These are phyloP conservation scores for Phytophthora quininea DNA, from an alignment of 352 stramenopile genomes.

Conservation along the genomic window DNA sequence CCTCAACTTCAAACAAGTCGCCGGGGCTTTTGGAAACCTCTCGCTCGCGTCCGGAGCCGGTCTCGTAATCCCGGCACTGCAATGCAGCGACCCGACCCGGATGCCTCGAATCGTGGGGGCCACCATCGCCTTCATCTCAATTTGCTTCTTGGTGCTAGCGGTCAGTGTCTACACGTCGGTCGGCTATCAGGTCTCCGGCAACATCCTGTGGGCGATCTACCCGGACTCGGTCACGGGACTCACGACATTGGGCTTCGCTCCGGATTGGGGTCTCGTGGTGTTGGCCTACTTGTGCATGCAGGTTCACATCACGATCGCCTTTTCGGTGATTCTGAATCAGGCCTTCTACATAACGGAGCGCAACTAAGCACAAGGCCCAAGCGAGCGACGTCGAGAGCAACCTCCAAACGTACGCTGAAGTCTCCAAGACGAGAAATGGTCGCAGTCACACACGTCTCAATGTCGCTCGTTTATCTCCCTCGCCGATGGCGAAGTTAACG, in stretches of 20 bases:
- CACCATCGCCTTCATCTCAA: conserved; percentile 51
- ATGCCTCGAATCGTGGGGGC: conserved; percentile 58
- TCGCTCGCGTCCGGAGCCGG: conserved; percentile 56
- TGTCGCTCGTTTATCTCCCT: conserved; percentile 43
- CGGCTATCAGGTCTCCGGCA: conserved; percentile 59
- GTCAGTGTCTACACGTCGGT: conserved; percentile 48
- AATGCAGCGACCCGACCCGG: conserved; percentile 52
- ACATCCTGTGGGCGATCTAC: conserved; percentile 63
- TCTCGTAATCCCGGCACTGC: conserved; percentile 55
- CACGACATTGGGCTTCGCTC: conserved; percentile 36
- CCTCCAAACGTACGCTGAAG: conserved; percentile 14
- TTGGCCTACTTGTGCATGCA: conserved; percentile 52
- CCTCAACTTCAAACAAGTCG: conserved; percentile 54
- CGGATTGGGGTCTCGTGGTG: conserved; percentile 36
- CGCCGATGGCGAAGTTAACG: conserved; percentile 26
- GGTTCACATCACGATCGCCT: conserved; percentile 31
- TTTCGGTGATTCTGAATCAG: conserved; percentile 37
- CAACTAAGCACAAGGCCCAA: conserved; percentile 38
- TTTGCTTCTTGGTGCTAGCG: conserved; percentile 49
- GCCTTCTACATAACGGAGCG: conserved; percentile 48
- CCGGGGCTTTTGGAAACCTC: conserved; percentile 56
- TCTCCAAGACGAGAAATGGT: conserved; percentile 16
- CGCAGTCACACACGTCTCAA: conserved; percentile 27
- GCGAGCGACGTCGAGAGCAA: conserved; percentile 29
- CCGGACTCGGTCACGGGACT: conserved; percentile 23